phyloP scores from a whole-genome alignment of 2,329 filamentous ascomycete species.

The Beauveria pseudobassiana region DNA sequence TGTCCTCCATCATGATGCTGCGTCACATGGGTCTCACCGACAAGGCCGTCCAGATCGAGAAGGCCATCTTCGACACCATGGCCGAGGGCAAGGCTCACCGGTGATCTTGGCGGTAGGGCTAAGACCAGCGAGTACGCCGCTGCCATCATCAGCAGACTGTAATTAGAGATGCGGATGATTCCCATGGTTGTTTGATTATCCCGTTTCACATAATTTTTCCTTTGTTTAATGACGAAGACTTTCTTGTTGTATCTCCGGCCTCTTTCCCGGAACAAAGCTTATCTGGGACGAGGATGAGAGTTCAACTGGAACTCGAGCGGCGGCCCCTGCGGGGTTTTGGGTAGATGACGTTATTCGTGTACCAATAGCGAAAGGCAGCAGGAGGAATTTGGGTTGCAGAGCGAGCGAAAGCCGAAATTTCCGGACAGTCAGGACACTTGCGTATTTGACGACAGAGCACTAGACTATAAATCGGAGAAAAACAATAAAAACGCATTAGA shows the following conservation, averaged over 20 bases:
- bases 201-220: constrained; percentile 5
- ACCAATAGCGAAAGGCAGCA: constrained; percentile 4
- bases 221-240: constrained; percentile 7
- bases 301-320: background rate
- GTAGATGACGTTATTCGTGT: constrained; percentile 11
- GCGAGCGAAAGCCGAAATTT: background rate
- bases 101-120: constrained; percentile 90
- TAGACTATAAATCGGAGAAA: constrained; percentile 1
- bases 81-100: constrained; percentile 96
- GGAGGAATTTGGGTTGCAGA: constrained; percentile 2
- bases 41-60: constrained; percentile 83
- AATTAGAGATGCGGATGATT: constrained; percentile 21
- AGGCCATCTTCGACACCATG: constrained; percentile 89
- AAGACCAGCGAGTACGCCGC: constrained; percentile 92
- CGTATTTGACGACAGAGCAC: background rate
- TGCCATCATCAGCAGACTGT: constrained; percentile 74
- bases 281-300: background rate
- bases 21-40: constrained; percentile 90
- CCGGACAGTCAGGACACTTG: background rate
- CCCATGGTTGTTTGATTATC: constrained; percentile 10
- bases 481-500: constrained; percentile 9
- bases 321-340: background rate
- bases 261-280: background rate
- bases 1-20: constrained; percentile 99
- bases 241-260: background rate